Base-by-base conservation (phyloP, 768 basidiomycete species). In the Kockovaella imperatae region DNA sequence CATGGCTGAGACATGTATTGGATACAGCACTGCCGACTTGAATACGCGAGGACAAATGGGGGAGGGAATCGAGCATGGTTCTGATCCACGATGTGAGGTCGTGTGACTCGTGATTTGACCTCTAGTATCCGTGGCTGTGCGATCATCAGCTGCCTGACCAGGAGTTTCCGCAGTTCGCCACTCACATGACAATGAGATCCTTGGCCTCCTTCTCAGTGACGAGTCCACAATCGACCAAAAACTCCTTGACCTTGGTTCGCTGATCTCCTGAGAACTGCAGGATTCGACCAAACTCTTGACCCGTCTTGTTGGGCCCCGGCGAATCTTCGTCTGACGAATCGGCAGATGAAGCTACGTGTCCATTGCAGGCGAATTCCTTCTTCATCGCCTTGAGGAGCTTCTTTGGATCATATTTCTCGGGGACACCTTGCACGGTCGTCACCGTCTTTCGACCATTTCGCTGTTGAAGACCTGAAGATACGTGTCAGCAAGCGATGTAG, bases 291-390 rank as follows among this genome's bases (percentile, higher is more conserved):
- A 88, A 81, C 75, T 90, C 87, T 6, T 24, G 28, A n/a, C n/a
- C n/a, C 20, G 17, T 47, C 72, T 86, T 86, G 75, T 46, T 48
- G 2, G 59, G 50, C 14, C 56, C 58, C 10, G 57, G 52, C 17
- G 57, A 54, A 20, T 59, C 60, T 28, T 62, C 61, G 21, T 63
- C 64, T 17, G 56, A 57, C 5, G 60, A 59, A 31, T 62, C 67
- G 31, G 59, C 64, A 30, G 64, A 60, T n/a, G 64, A 62, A 57
- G 95, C 86, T 61, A 99, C 80, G 42, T 85, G 91, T 60, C 95
- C 95, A 74, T 99, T 99, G 77, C 91, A 96, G 57, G 91, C 91
- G 61, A 96, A 95, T 77, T 95, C 88, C 88, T 96, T 99, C 80
- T 97, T 99, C 78, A 97, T 95, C 13, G 87, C 90, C 73, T 97